phyloP scores from a whole-genome alignment of 106 monocot species.

The Xerophyta viscosa region DNA sequence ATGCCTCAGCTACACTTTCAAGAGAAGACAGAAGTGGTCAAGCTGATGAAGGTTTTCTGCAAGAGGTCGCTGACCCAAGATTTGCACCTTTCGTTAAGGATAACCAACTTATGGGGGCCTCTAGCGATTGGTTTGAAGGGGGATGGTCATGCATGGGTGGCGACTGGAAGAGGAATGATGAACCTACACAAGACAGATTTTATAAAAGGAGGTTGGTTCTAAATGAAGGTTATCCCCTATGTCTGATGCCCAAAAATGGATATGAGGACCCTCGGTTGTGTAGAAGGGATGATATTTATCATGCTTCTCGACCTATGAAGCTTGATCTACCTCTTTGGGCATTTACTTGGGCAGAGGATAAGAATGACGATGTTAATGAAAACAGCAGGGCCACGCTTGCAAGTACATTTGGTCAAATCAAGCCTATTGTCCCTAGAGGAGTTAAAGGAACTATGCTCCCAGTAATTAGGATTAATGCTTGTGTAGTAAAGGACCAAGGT shows the following conservation, averaged over 20 bases:
- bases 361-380: conserved; percentile 46
- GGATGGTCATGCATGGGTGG: conserved; percentile 94
- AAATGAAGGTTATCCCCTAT: conserved; percentile 84
- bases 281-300: conserved; percentile 64
- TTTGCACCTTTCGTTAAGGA: conserved; percentile 28
- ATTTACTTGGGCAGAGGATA: conserved; percentile 66
- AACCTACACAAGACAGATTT: conserved; percentile 47
- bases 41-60: conserved; percentile 24
- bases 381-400: conserved; percentile 28
- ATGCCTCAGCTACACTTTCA: conserved; percentile 25
- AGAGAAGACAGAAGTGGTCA: conserved; percentile 29
- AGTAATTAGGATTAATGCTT: conserved; percentile 81
- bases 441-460: conserved; percentile 75
- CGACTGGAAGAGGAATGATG: conserved; percentile 98
- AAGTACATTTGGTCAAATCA: conserved; percentile 27
- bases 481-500: conserved; percentile 67
- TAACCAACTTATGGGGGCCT: conserved; percentile 11
- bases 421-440: conserved; percentile 34
- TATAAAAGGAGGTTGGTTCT: conserved; percentile 71
- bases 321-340: conserved; percentile 87
- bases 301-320: conserved; percentile 39
- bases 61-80: conserved; percentile 37
- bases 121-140: conserved; percentile 56
- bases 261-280: conserved; percentile 76
- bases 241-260: conserved; percentile 67